These are phyloP conservation scores for Sequoia sempervirens DNA, from an alignment of 75 land plant species.

Conservation along the genomic window DNA sequence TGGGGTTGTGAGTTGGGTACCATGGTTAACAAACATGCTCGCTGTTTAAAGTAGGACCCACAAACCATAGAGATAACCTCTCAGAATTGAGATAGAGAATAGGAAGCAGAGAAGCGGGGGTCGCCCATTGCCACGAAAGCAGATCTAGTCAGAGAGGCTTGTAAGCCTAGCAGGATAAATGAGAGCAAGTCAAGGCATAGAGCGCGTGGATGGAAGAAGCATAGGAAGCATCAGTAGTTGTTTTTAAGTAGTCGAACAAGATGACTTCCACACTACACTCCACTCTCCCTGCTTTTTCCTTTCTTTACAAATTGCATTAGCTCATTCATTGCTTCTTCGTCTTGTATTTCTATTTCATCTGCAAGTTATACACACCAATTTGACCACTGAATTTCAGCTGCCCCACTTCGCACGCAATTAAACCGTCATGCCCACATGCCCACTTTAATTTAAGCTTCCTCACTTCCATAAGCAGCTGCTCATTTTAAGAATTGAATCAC, in stretches of 20 bases:
- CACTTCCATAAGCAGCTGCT: not conserved
- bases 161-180: not conserved
- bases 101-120: too few species aligned
- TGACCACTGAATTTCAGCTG: conserved; percentile 6
- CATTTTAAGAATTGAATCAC: not conserved
- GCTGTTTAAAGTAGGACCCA: not conserved
- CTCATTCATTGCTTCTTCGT: not conserved
- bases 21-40: not conserved
- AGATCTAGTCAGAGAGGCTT: not conserved
- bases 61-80: not conserved
- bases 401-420: conserved; percentile 5
- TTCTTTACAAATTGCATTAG: not conserved
- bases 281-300: not conserved
- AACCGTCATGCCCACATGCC: conserved; percentile 2
- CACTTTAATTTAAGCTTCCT: not conserved
- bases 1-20: not conserved
- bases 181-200: not conserved
- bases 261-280: conserved; percentile 11
- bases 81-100: too few species aligned
- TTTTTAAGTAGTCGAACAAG: not conserved
- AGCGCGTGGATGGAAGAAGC: conserved; percentile 9
- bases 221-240: conserved; percentile 6
- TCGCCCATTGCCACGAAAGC: not conserved
- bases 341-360: not conserved
- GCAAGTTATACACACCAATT: conserved; percentile 5